Evolutionary conservation across 306 rosid species (phyloP).

Genomic region (Inga leiocalycina): DNA sequence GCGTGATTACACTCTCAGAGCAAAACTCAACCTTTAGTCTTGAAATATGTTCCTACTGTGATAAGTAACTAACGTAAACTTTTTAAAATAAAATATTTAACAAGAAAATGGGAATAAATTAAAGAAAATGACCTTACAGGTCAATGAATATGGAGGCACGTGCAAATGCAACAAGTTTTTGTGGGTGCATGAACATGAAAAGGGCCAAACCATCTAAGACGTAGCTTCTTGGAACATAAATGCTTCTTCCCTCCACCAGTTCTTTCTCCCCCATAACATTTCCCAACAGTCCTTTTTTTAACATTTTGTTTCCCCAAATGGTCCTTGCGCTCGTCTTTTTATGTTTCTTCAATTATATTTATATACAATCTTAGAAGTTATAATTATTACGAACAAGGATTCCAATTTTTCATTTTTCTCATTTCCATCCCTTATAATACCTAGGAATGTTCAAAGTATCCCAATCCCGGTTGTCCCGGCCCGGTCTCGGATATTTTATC

Average conservation of each 20-base stretch:
- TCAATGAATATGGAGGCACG: background rate
- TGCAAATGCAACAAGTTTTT: background rate
- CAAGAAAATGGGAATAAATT: background rate
- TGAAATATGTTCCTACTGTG: too few relatives aligned
- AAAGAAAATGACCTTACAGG: background rate
- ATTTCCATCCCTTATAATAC: background rate
- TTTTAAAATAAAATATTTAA: background rate
- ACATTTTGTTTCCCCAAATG: too few relatives aligned
- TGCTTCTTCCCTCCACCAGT: conserved; percentile 1
- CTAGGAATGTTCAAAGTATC: too few relatives aligned
- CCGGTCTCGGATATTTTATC: too few relatives aligned
- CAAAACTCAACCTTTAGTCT: too few relatives aligned
- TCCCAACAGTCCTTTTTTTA: background rate
- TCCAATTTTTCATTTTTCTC: background rate
- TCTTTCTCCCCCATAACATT: conserved; percentile 10
- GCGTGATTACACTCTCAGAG: too few relatives aligned
- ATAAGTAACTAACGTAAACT: too few relatives aligned
- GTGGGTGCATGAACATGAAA: background rate
- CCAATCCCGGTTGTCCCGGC: too few relatives aligned
- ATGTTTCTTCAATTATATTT: background rate
- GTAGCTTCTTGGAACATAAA: conserved; percentile 13
- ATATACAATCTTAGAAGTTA: background rate
- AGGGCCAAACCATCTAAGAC: background rate
- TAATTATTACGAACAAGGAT: background rate
- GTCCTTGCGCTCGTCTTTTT: background rate